Conservation (phyloP, 768 basidiomycete genomes). For the Serendipita sp. region DNA sequence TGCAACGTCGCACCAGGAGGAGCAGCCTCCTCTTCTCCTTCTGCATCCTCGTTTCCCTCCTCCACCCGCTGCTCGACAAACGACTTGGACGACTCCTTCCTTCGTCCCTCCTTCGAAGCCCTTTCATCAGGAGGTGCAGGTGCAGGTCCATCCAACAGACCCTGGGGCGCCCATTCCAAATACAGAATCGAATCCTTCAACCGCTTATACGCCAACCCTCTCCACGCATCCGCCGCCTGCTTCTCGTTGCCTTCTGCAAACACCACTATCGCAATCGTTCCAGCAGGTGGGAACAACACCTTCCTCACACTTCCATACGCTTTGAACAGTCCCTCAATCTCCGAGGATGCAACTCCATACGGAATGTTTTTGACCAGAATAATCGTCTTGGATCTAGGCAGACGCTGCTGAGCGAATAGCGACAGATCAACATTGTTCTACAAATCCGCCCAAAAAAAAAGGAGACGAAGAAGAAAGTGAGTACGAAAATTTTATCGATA, state of each 20-base stretch:
- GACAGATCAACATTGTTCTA: slow-evolving; percentile 51
- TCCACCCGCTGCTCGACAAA: slow-evolving; percentile 9
- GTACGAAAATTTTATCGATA: slow-evolving; percentile 11
- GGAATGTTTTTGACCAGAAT: slow-evolving; percentile 97
- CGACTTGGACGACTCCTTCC: background rate
- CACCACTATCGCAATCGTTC: slow-evolving; percentile 86
- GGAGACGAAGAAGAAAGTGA: background rate
- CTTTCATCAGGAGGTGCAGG: background rate
- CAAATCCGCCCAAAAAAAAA: background rate
- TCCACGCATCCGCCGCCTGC: slow-evolving; percentile 55
- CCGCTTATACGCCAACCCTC: slow-evolving; percentile 70
- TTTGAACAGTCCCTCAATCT: slow-evolving; percentile 68
- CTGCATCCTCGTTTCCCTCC: slow-evolving; percentile 12
- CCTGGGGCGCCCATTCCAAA: slow-evolving; percentile 79
- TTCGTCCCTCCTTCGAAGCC: slow-evolving; percentile 8
- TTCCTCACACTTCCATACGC: slow-evolving; percentile 54
- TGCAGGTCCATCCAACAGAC: slow-evolving; percentile 51
- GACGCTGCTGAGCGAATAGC: slow-evolving; percentile 29
- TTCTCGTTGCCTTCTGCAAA: slow-evolving; percentile 49
- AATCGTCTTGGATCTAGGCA: slow-evolving; percentile 51
- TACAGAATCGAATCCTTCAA: slow-evolving; percentile 84
- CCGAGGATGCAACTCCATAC: slow-evolving; percentile 60
- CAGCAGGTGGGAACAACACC: slow-evolving; percentile 77
- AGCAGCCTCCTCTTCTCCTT: slow-evolving; percentile 20
- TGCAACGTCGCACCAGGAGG: slow-evolving; percentile 71